Evolutionary conservation across 495 filamentous ascomycete genomes (phyloP), one percentile per base, ranked within the genome.

Genomic region (Penicillium simplicissimum): DNA sequence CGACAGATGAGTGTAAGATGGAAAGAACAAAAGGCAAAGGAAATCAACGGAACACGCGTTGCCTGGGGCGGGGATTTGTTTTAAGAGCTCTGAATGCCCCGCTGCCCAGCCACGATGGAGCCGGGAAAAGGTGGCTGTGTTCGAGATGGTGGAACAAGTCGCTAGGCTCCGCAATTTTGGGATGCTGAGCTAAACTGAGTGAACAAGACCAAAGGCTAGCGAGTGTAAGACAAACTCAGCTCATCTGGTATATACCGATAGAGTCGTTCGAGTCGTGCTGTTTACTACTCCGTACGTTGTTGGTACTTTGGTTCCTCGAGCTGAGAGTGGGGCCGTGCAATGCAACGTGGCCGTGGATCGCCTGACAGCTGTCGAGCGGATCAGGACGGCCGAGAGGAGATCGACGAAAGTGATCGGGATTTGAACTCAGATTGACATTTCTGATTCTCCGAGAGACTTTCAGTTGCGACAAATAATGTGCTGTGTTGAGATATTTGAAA

Each of bases 21-120:
- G 19, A 58, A 35, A 51, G 21, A 43, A 51, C 21, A 28, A 48
- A 54, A 43, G 31, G 48, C 10, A 51, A 63, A 58, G 45, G 52
- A 40, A 67, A 62, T 40, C 47, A 45, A 23, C 47, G 8, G 40
- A 42, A 28, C 19, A 49, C 47, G 58, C 40, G 57, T 34, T 47
- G 52, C 52, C 54, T 55, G 56, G 61, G 52, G 66, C 55, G 67
- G 62, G 57, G 40, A 17, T 21, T 23, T 57, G 55, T 62, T 68
- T 62, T 59, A 62, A 56, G n/a, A 57, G 59, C 61, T 59, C 36
- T 36, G 23, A 60, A 55, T 63, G 64, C 67, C 67, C 67, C 67
- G 67, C 67, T 61, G 52, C 56, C 64, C 64, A 66, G 67, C 64
- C 61, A 69, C 67, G 60, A 64, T 62, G 66, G 59, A 52, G 28